These are phyloP conservation scores for Lecanicillium sp. DNA, from an alignment of 2,329 filamentous ascomycete genomes.

Conservation along the genomic window DNA sequence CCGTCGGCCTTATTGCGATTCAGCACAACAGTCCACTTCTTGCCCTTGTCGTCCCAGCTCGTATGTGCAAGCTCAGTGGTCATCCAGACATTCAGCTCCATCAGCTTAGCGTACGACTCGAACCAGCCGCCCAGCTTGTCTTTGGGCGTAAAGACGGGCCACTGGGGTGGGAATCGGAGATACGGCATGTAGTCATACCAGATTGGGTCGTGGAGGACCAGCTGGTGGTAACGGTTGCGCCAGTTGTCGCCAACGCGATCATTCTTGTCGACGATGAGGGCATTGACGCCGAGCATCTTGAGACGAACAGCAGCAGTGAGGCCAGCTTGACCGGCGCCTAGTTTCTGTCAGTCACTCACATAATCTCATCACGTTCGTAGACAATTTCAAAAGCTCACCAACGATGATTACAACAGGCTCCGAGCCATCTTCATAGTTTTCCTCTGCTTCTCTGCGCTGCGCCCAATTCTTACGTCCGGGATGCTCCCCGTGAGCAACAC, in stretches of 20 bases:
- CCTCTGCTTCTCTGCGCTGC: conserved; percentile 10
- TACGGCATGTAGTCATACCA: conserved; percentile 53
- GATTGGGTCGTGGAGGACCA: conserved; percentile 56
- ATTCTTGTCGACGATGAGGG: conserved; percentile 35
- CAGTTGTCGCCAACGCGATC: conserved; percentile 43
- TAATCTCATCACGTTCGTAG: neutral
- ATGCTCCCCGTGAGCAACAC: conserved; percentile 31
- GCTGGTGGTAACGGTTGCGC: conserved; percentile 47
- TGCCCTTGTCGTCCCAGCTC: conserved; percentile 39
- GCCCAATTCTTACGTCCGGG: conserved; percentile 15
- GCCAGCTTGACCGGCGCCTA: conserved; percentile 35
- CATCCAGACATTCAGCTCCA: conserved; percentile 60
- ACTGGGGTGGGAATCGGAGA: conserved; percentile 49
- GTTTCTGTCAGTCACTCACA: conserved; percentile 23
- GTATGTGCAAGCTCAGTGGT: conserved; percentile 38
- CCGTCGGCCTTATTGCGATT: conserved; percentile 40
- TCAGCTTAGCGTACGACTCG: conserved; percentile 48
- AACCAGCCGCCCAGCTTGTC: conserved; percentile 60
- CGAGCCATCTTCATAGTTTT: conserved; percentile 9
- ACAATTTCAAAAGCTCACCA: conserved; percentile 8
- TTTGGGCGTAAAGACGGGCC: conserved; percentile 60
- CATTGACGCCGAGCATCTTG: conserved; percentile 34
- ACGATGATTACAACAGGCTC: conserved; percentile 13
- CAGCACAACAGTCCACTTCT: conserved; percentile 45
- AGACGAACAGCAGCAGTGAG: conserved; percentile 36